These are phyloP conservation scores for Nemania serpens DNA, from an alignment of 2,329 filamentous ascomycete species.

Conservation along the genomic window DNA sequence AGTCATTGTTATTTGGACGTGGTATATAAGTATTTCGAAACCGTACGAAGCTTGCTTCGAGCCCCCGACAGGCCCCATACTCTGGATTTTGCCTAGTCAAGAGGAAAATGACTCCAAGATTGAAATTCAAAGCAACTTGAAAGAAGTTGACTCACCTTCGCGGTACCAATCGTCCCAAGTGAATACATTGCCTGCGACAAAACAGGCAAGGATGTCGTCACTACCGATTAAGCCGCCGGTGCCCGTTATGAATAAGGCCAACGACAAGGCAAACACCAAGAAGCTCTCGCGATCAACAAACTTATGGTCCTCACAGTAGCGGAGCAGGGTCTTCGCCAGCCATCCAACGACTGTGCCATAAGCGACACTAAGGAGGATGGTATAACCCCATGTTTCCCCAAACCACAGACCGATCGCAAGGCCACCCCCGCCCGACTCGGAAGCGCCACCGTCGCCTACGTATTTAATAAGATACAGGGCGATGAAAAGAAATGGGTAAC, in stretches of 20 bases:
- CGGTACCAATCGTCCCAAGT: conserved; percentile 97
- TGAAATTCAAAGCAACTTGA: too few species aligned
- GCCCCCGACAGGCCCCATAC: too few species aligned
- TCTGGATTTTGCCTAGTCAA: too few species aligned
- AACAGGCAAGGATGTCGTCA: conserved; percentile 89
- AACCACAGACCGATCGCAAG: conserved; percentile 82
- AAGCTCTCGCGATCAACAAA: conserved; percentile 89
- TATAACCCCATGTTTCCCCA: conserved; percentile 83
- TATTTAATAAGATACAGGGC: conserved; percentile 85
- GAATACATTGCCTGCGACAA: conserved; percentile 88
- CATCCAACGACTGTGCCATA: conserved; percentile 82
- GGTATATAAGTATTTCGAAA: too few species aligned
- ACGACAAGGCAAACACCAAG: conserved; percentile 80
- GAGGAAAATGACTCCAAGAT: too few species aligned
- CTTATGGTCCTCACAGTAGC: conserved; percentile 79
- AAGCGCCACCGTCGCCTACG: conserved; percentile 60
- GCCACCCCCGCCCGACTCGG: conserved; percentile 60
- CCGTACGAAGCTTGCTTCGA: too few species aligned
- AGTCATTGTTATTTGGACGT: too few species aligned
- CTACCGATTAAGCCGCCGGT: conserved; percentile 86
- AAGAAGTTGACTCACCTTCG: too few species aligned
- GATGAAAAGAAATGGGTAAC: conserved; percentile 87
- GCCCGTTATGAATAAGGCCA: conserved; percentile 85
- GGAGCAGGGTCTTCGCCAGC: conserved; percentile 79
- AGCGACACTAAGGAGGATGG: conserved; percentile 74